Base-by-base conservation (phyloP, 441 rosid genomes). In the Populus hybrid region DNA sequence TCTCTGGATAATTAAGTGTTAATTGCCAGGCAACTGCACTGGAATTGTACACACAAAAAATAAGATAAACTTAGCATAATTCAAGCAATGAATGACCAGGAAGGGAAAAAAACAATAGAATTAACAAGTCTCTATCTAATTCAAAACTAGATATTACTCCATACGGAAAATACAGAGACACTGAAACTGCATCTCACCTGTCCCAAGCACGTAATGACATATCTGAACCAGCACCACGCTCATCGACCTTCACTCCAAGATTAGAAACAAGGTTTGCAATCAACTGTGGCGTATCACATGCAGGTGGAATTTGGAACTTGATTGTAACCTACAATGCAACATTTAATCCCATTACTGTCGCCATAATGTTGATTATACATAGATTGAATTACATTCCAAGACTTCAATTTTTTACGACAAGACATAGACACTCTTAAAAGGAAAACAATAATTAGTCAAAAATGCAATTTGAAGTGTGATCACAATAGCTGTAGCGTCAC, bases 21-120 rank as follows among this genome's bases (percentile, higher is more conserved):
- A 95, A 83, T 83, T 95, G 99, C 98, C 99, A 95, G 73, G 97
- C 90, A 28, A 89, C 97, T 79, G 97, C 87, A 90, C 99, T 95
- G 90, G 76, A 87, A 74, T 71, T 79, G 68, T 24, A 71, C 53
- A 77, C 71, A 68, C 31, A 12, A 80, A 45, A n/a, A 45, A 67
- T 76, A 11, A 68, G 8, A 68, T 18, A 64, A 9, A 65, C 20
- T 73, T 42, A 64, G 50, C 63, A 64, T 28, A 16, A 72, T 26
- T 9, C 45, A 68, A 71, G n/a, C 5, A 76, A 64, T 18, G 10
- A 81, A 70, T 38, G 31, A 69, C 56, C n/a, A 65, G 45, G 64
- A 63, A 40, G n/a, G n/a, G n/a, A n/a, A n/a, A n/a, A n/a, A n/a
- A n/a, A n/a, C n/a, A n/a, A n/a, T n/a, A n/a, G n/a, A n/a, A n/a